Base-by-base conservation (phyloP, 2,329 filamentous ascomycete species). In the Trichophyton simii region DNA sequence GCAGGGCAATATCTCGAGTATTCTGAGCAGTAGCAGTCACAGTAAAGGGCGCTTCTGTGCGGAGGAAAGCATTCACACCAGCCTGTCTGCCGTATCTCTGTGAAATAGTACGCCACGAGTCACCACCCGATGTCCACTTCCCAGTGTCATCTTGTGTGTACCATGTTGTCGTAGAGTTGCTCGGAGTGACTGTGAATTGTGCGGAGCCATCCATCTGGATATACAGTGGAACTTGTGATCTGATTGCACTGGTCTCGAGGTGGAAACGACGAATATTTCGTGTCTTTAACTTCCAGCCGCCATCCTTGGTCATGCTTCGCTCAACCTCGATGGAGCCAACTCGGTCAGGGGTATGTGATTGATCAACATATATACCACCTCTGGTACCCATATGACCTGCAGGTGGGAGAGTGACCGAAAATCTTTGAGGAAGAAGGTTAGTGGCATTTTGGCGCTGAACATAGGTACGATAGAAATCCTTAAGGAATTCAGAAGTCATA, bases 1-100 rank as follows among this genome's bases (percentile, higher is more conserved):
- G 81, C 3, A 83, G 66, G 1, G 81, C 80, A 48, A 79, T 66
- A 20, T 70, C 20, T 67, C 72, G 60, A 66, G 61, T 57, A 69
- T 70, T 63, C 64, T 64, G 42, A 59, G 71, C 64, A 13, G 61
- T 59, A 46, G 58, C 60, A 58, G 70, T 67, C 44, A 83, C 78
- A 1, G 70, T 68, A 61, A 83, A 79, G 1, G 68, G 66, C 8
- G 77, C 78, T 20, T 68, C 66, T 0, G 77, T 78, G 60, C 79
- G 77, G 28, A 84, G 69, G 34, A 84, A 78, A 13, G 82, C 77
- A 63, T 82, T 78, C 20, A 75, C 70, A 2, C 82, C 82, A 8
- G 80, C 68, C 65, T 84, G 81, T 38, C 73, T 72, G 3, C 79
- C 77, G 61, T 70, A 70, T 59, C 79, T 75, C 60, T 73, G 63